Evolutionary conservation across 345 rosid species (phyloP), one percentile per base, ranked within the genome.

Genomic region (Eucalyptus cloeziana): DNA sequence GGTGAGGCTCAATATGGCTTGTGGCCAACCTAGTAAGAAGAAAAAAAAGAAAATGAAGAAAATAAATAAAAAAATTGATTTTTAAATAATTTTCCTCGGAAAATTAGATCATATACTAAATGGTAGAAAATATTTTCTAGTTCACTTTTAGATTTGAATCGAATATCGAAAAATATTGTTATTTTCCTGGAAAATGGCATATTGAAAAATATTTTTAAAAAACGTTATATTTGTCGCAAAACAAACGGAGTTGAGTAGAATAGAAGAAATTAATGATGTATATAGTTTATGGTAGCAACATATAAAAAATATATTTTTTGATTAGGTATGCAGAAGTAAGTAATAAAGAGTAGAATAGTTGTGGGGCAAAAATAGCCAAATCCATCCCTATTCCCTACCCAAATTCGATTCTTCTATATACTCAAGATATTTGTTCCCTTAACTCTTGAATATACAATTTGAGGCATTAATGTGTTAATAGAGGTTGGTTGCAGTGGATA

Each of bases 41-140:
- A 0, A 52, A 52, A 52, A 3, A 19, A 19, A 7, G 0, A 19
- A 19, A 52, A 52, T 1, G 25, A 19, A 52, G 10, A 19, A 21
- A 52, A 52, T 21, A 21, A 7, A 52, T 7, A 19, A 52, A 52
- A 1, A 52, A 52, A 52, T 7, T 8, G 5, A 52, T 19, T 21
- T 19, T 52, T 52, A 1, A 10, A 7, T 21, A 21, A 52, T 52
- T 52, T 52, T 52, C 25, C 25, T 52, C 0, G 10, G 58, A 52
- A 52, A 52, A 52, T 2, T 0, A 52, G 4, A 52, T 52, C 58
- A 52, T 19, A 52, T 52, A 8, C 0, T 52, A 52, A 52, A 21
- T 0, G 25, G 25, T 7, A 19, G 10, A 52, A 21, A 52, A 21
- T 3, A 52, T 21, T 52, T 52, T 52, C 25, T 52, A 7, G 1